Evolutionary conservation across 345 rosid genomes (phyloP), one percentile per base, ranked within the genome.

Genomic region (Euphorbia peplus): DNA sequence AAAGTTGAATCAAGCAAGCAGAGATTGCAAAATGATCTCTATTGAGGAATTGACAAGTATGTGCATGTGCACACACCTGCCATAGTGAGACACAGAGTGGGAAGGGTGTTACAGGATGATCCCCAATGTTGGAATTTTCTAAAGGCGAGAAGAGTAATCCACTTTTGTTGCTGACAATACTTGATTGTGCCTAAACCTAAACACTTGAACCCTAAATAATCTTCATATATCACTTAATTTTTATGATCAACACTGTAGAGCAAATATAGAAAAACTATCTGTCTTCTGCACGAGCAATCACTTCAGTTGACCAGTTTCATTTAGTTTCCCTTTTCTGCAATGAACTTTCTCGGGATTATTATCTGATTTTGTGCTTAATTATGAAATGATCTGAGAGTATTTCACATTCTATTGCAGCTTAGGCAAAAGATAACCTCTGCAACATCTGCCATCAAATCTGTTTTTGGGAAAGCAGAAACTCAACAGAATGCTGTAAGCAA

Each of bases 371-470:
- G 24, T 56, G 9, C 24, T 52, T n/a, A 0, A 44, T 25, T 28
- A 8, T 9, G 3, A 44, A 42, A 61, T 63, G 39, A 69, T 59
- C 48, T 30, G 46, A 57, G 52, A 63, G 25, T 52, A 2, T 52
- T 60, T 53, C 64, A 50, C 68, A 5, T 44, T 32, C 13, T 30
- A 59, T 69, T 81, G 64, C 95, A 95, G 99, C 97, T 95, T 71
- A 95, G 78, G 73, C 90, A 91, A 82, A 91, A 90, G 80, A 87
- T 95, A 77, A 59, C 89, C 50, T 86, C 96, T 15, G 97, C 99
- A 29, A 91, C 99, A 70, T 90, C 93, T 76, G 96, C 99, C 19
- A 90, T 95, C 80, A 95, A 91, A 85, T 88, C 92, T 42, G 96
- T 91, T 68, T 90, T 95, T 76, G 95, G 99, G 47, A 90, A 87